Percentiles rank a stretch among this genome's conserved stretches.
phyloP scores from a whole-genome alignment of 495 filamentous ascomycete genomes.

The Amorphotheca resinae region DNA sequence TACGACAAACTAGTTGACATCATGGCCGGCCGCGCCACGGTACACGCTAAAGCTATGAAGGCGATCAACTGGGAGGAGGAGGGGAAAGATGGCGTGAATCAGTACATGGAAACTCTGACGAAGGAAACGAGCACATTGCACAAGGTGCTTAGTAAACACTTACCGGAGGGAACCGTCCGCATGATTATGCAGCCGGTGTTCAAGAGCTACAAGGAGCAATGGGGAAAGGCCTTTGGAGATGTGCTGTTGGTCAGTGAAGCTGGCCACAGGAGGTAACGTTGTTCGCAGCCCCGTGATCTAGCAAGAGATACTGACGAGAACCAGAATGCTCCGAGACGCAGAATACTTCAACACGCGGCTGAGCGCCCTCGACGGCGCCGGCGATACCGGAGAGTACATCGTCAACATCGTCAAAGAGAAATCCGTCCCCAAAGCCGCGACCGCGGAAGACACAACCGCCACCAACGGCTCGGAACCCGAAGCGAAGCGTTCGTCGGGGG shows the following conservation, averaged over 20 bases:
- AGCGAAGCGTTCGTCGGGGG: neutral
- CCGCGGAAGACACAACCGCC: neutral
- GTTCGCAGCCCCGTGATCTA: no score
- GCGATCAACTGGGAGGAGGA: conserved; percentile 58
- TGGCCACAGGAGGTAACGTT: conserved; percentile 67
- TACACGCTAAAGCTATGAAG: conserved; percentile 64
- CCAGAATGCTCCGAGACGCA: conserved; percentile 69
- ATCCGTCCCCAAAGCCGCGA: conserved; percentile 21
- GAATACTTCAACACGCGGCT: conserved; percentile 63
- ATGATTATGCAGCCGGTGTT: conserved; percentile 92
- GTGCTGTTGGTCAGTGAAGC: conserved; percentile 50
- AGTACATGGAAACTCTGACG: conserved; percentile 84
- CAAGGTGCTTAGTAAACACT: conserved; percentile 72
- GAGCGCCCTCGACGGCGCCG: conserved; percentile 69
- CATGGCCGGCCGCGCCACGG: conserved; percentile 66
- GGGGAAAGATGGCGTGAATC: conserved; percentile 31
- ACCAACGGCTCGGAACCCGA: neutral
- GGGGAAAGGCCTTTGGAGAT: conserved; percentile 61
- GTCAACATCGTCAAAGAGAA: conserved; percentile 57
- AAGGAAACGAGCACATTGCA: conserved; percentile 85
- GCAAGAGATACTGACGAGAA: no score
- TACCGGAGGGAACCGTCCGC: conserved; percentile 62
- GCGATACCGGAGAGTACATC: conserved; percentile 54
- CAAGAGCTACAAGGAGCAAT: conserved; percentile 70
- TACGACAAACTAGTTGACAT: conserved; percentile 95